phyloP scores from a whole-genome alignment of 2,329 filamentous ascomycete genomes.

The Elsinoe necatrix region DNA sequence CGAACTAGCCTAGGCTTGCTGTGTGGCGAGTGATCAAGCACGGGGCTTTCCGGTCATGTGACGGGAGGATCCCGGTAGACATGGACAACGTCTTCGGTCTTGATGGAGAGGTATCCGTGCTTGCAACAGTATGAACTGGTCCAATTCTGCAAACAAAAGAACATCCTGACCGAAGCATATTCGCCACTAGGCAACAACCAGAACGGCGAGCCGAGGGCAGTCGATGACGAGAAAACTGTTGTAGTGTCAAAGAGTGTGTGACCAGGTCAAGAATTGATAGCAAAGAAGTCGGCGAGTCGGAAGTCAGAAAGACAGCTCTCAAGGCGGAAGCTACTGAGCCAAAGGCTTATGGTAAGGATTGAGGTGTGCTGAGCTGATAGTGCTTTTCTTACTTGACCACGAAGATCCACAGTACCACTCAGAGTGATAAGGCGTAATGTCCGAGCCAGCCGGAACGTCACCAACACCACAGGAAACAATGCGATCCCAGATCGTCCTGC shows the following conservation, averaged over 20 bases:
- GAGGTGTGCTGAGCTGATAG: background rate
- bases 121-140: conserved; percentile 32
- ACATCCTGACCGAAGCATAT: conserved; percentile 32
- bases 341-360: background rate
- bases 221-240: conserved; percentile 46
- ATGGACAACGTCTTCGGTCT: no score
- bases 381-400: background rate
- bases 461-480: no score
- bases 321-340: background rate
- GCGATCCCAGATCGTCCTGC: no score
- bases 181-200: conserved; percentile 40
- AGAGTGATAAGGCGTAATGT: no score
- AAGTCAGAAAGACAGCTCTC: background rate
- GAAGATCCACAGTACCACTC: background rate
- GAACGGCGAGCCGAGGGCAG: conserved; percentile 54
- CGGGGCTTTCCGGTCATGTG: no score
- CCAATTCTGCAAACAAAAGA: conserved; percentile 29
- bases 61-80: no score
- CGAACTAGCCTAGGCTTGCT: no score
- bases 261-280: no score
- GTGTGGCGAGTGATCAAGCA: no score
- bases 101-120: conserved; percentile 25
- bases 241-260: no score
- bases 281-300: no score
- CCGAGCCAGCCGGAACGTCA: no score